A percentile compares a stretch with the other conserved stretches of the same genome.
Evolutionary conservation across 2,329 filamentous ascomycete species (phyloP).

Genomic region (Colletotrichum incanum): DNA sequence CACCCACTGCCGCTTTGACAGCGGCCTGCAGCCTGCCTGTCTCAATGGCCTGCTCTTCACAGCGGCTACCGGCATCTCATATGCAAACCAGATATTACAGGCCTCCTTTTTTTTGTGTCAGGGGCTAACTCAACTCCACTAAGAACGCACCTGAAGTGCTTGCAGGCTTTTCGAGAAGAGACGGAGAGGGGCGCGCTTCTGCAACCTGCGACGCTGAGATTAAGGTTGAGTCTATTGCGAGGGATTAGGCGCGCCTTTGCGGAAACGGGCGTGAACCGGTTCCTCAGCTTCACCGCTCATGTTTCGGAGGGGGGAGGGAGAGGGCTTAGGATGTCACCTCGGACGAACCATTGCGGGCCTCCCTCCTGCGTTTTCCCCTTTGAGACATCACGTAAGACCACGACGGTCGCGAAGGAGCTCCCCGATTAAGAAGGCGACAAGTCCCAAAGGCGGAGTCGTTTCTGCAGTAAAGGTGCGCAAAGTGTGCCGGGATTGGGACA

Average conservation of each 20-base stretch:
- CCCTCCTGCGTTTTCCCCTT: not conserved
- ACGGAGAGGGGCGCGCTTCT: not conserved
- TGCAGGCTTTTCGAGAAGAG: not conserved
- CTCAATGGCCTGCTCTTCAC: conserved; percentile 33
- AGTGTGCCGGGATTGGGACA: not conserved
- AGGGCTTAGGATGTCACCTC: not conserved
- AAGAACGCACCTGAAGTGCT: not conserved
- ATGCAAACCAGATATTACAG: conserved; percentile 33
- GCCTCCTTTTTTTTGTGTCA: not conserved
- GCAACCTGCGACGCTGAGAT: not conserved
- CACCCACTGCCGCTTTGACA: conserved; percentile 33
- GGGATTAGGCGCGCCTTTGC: conserved; percentile 6
- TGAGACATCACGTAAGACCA: not conserved
- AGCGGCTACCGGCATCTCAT: conserved; percentile 30
- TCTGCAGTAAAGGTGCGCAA: not conserved
- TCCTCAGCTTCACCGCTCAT: conserved; percentile 18
- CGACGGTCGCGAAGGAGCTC: conserved; percentile 1
- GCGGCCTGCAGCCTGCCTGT: conserved; percentile 14
- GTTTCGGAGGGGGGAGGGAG: not conserved
- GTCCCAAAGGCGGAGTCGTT: not conserved
- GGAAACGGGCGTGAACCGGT: not conserved
- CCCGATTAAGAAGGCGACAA: conserved; percentile 15
- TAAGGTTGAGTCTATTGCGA: conserved; percentile 12
- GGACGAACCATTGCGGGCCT: conserved; percentile 15
- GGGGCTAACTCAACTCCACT: not conserved